phyloP scores from a whole-genome alignment of 345 rosid genomes.

The Ricinus communis region DNA sequence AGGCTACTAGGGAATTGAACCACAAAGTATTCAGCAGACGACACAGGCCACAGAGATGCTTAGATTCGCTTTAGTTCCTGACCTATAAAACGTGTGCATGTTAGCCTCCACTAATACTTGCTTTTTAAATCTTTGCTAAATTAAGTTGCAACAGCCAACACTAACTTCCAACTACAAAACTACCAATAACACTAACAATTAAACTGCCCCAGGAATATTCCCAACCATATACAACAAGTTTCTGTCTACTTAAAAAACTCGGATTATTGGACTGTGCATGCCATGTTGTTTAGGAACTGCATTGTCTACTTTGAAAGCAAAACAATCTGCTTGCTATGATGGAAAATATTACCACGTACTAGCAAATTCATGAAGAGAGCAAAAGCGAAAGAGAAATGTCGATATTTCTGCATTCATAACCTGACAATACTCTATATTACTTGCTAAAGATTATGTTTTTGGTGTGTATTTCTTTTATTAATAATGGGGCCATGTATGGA shows the following conservation, averaged over 20 bases:
- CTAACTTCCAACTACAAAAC: constrained; percentile 38
- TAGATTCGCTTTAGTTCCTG: constrained; percentile 20
- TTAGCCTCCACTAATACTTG: constrained; percentile 44
- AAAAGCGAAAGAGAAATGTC: too few relatives aligned
- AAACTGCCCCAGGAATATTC: constrained; percentile 21
- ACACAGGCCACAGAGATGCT: constrained; percentile 1
- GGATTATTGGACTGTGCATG: not conserved
- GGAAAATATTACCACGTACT: too few relatives aligned
- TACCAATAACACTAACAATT: constrained; percentile 22
- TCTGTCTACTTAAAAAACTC: not conserved
- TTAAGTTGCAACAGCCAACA: constrained; percentile 24
- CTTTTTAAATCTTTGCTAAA: not conserved
- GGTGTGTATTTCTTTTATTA: too few relatives aligned
- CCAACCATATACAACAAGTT: not conserved
- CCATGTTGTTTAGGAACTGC: constrained; percentile 5
- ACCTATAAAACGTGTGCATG: constrained; percentile 30
- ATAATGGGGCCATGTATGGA: too few relatives aligned
- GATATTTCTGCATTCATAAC: too few relatives aligned
- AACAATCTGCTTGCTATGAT: too few relatives aligned
- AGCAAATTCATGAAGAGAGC: too few relatives aligned
- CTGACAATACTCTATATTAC: too few relatives aligned
- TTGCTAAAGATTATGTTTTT: too few relatives aligned
- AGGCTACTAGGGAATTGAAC: constrained; percentile 17
- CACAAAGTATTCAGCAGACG: not conserved
- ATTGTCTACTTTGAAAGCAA: too few relatives aligned